phyloP scores from a whole-genome alignment of 78 protist species.

The Pigoraptor vietnamica region DNA sequence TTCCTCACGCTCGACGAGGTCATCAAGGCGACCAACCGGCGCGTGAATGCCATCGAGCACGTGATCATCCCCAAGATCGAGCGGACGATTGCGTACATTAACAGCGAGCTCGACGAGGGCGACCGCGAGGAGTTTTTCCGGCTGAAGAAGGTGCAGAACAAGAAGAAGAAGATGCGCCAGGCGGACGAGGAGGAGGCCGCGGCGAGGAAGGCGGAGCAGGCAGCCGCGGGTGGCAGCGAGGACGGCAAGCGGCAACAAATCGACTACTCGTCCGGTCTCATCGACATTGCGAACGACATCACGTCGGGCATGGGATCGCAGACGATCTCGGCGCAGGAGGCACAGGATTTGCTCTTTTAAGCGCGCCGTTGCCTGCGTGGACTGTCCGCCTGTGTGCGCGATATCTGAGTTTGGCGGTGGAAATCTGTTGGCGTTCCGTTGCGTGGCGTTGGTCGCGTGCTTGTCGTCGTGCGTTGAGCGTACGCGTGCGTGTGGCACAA shows the following conservation, averaged over 20 bases:
- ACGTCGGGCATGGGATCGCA: background rate
- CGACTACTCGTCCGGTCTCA: background rate
- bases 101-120: slow-evolving; percentile 93
- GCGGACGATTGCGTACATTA: slow-evolving; percentile 81
- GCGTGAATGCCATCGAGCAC: slow-evolving; percentile 99
- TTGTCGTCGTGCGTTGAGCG: no score
- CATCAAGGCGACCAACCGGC: slow-evolving; percentile 95
- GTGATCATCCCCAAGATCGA: slow-evolving; percentile 87
- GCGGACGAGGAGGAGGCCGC: slow-evolving; percentile 5
- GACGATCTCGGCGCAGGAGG: background rate
- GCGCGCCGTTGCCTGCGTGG: background rate
- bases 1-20: slow-evolving; percentile 92
- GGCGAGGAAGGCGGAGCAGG: background rate
- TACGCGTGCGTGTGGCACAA: no score
- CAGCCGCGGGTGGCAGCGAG: background rate
- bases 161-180: slow-evolving; percentile 31
- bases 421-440: no score
- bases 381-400: background rate
- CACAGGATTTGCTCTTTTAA: background rate
- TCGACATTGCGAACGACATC: background rate
- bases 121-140: slow-evolving; percentile 91
- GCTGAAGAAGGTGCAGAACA: slow-evolving; percentile 47
- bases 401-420: no score
- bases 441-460: no score
- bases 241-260: background rate